Evolutionary conservation across 441 rosid species (phyloP).

Genomic region (Dalechampia spathulata): DNA sequence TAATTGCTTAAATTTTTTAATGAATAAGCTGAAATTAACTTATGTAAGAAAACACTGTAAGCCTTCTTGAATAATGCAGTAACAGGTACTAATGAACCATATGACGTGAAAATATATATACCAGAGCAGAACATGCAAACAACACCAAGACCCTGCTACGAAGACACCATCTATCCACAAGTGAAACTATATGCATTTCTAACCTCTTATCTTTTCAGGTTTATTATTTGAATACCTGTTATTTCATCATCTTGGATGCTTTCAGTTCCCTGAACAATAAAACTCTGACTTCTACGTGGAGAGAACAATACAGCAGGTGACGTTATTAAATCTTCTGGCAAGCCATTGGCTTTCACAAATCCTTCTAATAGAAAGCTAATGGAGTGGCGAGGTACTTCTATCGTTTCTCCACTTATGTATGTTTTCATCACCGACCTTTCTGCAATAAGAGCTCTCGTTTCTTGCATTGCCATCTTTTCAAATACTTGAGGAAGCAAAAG

Average conservation of each 20-base stretch:
- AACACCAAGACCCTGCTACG: too few species aligned
- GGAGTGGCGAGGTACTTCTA: constrained; percentile 51
- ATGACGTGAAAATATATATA: too few species aligned
- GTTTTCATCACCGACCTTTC: constrained; percentile 53
- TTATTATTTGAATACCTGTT: constrained; percentile 34
- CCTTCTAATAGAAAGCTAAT: constrained; percentile 82
- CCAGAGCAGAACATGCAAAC: neutral
- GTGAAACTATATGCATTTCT: neutral
- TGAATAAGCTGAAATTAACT: too few species aligned
- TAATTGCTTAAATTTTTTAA: too few species aligned
- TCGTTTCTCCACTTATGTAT: constrained; percentile 59
- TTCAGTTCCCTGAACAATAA: constrained; percentile 29
- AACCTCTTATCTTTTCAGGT: neutral
- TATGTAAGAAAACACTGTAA: too few species aligned
- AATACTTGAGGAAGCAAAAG: constrained; percentile 80
- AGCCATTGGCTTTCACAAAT: constrained; percentile 46
- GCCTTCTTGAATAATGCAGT: too few species aligned
- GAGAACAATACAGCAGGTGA: constrained; percentile 64
- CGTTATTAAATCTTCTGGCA: constrained; percentile 48
- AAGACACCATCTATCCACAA: neutral
- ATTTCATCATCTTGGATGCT: constrained; percentile 26
- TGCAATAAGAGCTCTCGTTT: constrained; percentile 62
- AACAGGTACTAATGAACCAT: too few species aligned
- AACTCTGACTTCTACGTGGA: constrained; percentile 33
- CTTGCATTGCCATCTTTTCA: constrained; percentile 74